Evolutionary conservation across 352 stramenopile genomes (phyloP).

Genomic region (Phytophthora nicotianae): DNA sequence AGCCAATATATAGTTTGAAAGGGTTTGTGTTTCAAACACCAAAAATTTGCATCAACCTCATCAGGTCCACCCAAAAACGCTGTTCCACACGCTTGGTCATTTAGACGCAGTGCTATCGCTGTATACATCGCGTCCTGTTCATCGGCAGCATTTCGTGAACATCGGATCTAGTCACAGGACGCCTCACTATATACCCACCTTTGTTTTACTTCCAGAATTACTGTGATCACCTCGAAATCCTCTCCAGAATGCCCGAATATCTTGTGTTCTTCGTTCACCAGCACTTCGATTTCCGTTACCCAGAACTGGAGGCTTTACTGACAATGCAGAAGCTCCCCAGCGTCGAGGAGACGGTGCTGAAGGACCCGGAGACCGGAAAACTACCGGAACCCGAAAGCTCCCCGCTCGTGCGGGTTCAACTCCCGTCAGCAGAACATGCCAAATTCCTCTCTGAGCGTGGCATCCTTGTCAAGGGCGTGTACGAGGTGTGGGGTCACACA

Average conservation of each 20-base stretch:
- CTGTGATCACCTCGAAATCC: not conserved
- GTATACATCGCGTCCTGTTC: conserved; percentile 3
- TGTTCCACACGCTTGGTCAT: too few relatives aligned
- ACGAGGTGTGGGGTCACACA: conserved; percentile 74
- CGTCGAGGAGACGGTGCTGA: conserved; percentile 39
- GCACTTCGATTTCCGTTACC: conserved; percentile 85
- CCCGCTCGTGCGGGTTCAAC: conserved; percentile 62
- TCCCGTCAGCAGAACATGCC: conserved; percentile 64
- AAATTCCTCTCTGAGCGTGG: conserved; percentile 81
- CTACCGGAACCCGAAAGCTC: conserved; percentile 57
- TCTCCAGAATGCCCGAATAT: conserved; percentile 62
- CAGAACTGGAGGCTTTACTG: conserved; percentile 79
- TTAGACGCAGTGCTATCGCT: too few relatives aligned
- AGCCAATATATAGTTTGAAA: too few relatives aligned
- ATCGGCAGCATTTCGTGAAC: not conserved
- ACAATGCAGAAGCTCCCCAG: conserved; percentile 57
- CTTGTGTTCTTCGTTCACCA: conserved; percentile 86
- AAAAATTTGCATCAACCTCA: conserved; percentile 11
- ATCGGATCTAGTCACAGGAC: not conserved
- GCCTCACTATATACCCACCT: not conserved
- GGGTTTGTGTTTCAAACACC: not conserved
- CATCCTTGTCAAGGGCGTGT: conserved; percentile 85
- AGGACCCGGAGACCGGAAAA: conserved; percentile 29
- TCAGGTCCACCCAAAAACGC: conserved; percentile 16
- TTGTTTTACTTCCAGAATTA: not conserved